Conservation (phyloP, 1,284 basidiomycete species). For the Leccinum subrobustum region DNA sequence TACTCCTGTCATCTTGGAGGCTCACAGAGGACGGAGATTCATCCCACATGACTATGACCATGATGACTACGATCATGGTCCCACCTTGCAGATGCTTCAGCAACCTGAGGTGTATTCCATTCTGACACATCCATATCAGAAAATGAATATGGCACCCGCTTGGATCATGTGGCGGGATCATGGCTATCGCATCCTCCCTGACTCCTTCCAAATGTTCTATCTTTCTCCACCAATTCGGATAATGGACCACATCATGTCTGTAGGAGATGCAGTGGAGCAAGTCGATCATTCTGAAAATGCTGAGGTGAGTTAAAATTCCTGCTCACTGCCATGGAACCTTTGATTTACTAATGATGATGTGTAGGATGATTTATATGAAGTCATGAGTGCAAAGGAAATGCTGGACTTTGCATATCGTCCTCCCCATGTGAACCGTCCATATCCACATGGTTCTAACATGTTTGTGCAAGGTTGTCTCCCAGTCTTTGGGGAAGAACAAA, state of each 20-base stretch:
- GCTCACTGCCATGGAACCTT: too few species aligned
- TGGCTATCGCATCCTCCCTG: slow-evolving; percentile 11
- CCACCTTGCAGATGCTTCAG: slow-evolving; percentile 12
- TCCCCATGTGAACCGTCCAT: background rate
- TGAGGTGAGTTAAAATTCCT: background rate
- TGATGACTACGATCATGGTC: slow-evolving; percentile 15
- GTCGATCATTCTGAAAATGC: too few species aligned
- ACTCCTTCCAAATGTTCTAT: slow-evolving; percentile 20
- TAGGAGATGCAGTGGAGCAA: background rate
- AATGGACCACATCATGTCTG: slow-evolving; percentile 12
- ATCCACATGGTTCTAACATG: slow-evolving; percentile 1
- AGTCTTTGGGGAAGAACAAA: background rate
- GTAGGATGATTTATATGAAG: background rate
- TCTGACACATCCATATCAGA: background rate
- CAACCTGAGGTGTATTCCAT: slow-evolving; percentile 7
- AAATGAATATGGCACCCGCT: background rate
- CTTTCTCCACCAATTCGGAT: background rate
- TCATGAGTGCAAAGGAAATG: slow-evolving; percentile 13
- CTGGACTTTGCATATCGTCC: background rate
- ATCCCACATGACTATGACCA: background rate
- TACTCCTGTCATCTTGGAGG: background rate
- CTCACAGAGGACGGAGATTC: background rate
- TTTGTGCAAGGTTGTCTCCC: slow-evolving; percentile 5
- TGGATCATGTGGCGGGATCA: slow-evolving; percentile 18
- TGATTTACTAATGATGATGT: background rate